phyloP scores from a whole-genome alignment of 345 rosid species.

The Salix viminalis region DNA sequence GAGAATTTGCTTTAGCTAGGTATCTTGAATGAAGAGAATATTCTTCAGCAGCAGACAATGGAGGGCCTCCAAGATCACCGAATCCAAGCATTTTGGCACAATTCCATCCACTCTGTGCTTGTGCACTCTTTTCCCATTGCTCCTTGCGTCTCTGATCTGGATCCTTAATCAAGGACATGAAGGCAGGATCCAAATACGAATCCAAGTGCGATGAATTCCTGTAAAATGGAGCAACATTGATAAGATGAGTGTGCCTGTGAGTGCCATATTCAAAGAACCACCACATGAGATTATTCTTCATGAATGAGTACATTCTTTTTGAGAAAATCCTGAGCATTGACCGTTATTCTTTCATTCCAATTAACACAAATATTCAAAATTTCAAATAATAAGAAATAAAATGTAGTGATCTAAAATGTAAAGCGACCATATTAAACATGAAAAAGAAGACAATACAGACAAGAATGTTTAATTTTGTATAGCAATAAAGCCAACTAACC shows the following conservation, averaged over 20 bases:
- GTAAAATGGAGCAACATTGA: constrained; percentile 15
- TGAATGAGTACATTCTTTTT: neutral
- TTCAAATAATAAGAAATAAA: neutral
- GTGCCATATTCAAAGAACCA: neutral
- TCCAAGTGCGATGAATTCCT: constrained; percentile 81
- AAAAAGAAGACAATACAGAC: neutral
- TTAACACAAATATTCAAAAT: neutral
- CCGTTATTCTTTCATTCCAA: neutral
- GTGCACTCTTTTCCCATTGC: constrained; percentile 96
- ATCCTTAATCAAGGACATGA: constrained; percentile 93
- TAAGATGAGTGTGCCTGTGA: neutral
- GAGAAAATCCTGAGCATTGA: neutral
- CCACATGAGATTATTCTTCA: neutral
- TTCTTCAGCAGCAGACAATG: constrained; percentile 83
- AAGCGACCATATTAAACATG: neutral
- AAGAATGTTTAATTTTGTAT: neutral
- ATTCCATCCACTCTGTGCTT: constrained; percentile 71
- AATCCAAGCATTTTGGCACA: constrained; percentile 87
- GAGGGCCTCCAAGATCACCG: constrained; percentile 84
- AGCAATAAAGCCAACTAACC: constrained; percentile 44
- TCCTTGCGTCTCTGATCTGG: constrained; percentile 91
- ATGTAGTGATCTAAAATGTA: neutral
- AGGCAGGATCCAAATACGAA: constrained; percentile 92
- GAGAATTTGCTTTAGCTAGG: constrained; percentile 90
- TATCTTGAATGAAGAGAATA: constrained; percentile 93